Conservation (phyloP, 2,329 filamentous ascomycete genomes). For the Ophiognomonia clavigignenti-juglandacearum region DNA sequence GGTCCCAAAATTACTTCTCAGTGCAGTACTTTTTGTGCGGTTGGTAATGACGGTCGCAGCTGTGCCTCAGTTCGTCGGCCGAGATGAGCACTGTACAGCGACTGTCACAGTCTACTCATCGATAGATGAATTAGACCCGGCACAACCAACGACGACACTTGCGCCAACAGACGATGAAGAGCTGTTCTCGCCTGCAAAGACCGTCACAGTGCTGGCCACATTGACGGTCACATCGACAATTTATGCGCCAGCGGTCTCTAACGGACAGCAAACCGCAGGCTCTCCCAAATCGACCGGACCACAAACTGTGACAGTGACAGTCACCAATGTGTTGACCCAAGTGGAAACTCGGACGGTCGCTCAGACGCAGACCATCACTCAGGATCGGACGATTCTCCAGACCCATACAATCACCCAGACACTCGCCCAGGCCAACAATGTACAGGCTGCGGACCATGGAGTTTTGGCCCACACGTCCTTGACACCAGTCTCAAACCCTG, state of each 20-base stretch:
- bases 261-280: neutral
- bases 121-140: neutral
- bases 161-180: no score
- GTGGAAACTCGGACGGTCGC: neutral
- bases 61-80: constrained; percentile 3
- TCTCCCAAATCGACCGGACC: neutral
- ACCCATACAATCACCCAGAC: neutral
- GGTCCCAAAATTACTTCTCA: neutral
- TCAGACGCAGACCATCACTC: neutral
- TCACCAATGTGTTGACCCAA: constrained; percentile 2
- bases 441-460: neutral
- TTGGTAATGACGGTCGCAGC: constrained; percentile 3
- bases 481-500: no score
- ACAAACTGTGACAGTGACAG: neutral
- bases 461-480: no score
- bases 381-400: no score
- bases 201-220: neutral
- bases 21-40: constrained; percentile 1
- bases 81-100: neutral
- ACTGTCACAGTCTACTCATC: neutral
- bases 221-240: constrained; percentile 6
- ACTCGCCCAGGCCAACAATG: neutral
- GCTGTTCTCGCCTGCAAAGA: neutral
- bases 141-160: no score
- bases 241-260: neutral